Percentiles rank a stretch among this genome's conserved stretches.
These are phyloP conservation scores for Aurantiochytrium sp. DNA, from an alignment of 108 stramenopile species.

Conservation along the genomic window DNA sequence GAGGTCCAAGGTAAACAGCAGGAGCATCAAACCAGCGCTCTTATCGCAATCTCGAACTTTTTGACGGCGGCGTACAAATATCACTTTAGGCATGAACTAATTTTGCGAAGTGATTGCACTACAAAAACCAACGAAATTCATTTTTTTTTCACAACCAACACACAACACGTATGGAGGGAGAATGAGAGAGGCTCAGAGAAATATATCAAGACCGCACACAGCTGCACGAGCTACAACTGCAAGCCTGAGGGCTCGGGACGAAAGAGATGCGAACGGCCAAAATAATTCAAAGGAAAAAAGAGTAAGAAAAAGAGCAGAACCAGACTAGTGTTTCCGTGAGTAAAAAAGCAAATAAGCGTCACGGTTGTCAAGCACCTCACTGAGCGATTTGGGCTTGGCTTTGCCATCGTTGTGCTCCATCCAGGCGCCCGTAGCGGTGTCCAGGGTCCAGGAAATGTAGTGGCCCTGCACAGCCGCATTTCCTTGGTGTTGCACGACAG, in stretches of 20 bases:
- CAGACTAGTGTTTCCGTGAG: not conserved
- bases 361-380: not conserved
- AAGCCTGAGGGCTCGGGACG: not conserved
- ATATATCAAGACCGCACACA: too few relatives aligned
- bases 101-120: too few relatives aligned
- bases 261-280: not conserved
- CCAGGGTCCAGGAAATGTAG: not conserved
- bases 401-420: not conserved
- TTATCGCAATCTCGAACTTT: too few relatives aligned
- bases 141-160: too few relatives aligned
- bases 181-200: too few relatives aligned
- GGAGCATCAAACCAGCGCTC: too few relatives aligned
- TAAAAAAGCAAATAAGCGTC: slow-evolving; percentile 2
- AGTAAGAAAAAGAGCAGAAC: not conserved
- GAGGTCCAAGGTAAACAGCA: too few relatives aligned
- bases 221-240: too few relatives aligned
- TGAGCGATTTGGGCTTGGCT: not conserved
- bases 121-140: too few relatives aligned
- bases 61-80: too few relatives aligned
- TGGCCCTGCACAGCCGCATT: not conserved
- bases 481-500: not conserved
- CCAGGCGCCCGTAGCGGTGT: not conserved
- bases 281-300: not conserved
- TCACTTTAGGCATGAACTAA: too few relatives aligned
- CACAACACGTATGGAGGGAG: too few relatives aligned